Evolutionary conservation across 495 filamentous ascomycete genomes (phyloP).

Genomic region (Venustampulla echinocandica): DNA sequence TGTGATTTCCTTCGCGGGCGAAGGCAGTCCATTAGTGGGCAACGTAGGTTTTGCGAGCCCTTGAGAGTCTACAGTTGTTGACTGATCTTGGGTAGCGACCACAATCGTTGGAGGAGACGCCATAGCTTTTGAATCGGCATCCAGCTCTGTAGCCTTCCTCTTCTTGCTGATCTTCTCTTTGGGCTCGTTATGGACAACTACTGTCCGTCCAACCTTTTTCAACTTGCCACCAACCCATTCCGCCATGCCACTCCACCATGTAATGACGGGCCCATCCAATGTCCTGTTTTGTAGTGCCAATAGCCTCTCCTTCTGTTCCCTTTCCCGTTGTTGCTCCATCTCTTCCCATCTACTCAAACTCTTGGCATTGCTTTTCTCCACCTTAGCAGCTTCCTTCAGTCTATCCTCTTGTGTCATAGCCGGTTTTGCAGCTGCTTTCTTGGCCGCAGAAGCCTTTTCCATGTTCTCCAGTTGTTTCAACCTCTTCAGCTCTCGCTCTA

Average conservation of each 20-base stretch:
- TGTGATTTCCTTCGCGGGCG: no score
- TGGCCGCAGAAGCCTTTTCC: slow-evolving; percentile 76
- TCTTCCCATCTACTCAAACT: slow-evolving; percentile 93
- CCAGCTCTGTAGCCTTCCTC: slow-evolving; percentile 28
- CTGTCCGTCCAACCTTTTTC: slow-evolving; percentile 57
- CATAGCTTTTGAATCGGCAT: slow-evolving; percentile 4
- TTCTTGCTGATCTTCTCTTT: slow-evolving; percentile 44
- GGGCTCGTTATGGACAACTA: slow-evolving; percentile 49
- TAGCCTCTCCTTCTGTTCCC: slow-evolving; percentile 70
- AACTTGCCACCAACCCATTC: slow-evolving; percentile 69
- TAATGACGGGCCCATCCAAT: slow-evolving; percentile 81
- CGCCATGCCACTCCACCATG: slow-evolving; percentile 84
- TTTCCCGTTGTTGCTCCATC: slow-evolving; percentile 74
- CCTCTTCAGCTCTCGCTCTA: slow-evolving; percentile 72
- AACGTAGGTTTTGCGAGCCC: neutral
- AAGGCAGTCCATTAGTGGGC: no score
- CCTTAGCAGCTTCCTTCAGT: slow-evolving; percentile 69
- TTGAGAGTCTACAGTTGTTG: neutral
- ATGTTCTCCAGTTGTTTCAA: slow-evolving; percentile 71
- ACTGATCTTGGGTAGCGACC: slow-evolving; percentile 4
- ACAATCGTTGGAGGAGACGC: neutral
- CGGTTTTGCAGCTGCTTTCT: slow-evolving; percentile 64
- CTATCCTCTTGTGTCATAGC: slow-evolving; percentile 86
- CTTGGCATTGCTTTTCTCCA: slow-evolving; percentile 79
- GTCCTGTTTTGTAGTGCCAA: slow-evolving; percentile 78